Evolutionary conservation across 139 green algal genomes (phyloP), one percentile per base, ranked within the genome.

Genomic region (Chlorella sorokiniana): DNA sequence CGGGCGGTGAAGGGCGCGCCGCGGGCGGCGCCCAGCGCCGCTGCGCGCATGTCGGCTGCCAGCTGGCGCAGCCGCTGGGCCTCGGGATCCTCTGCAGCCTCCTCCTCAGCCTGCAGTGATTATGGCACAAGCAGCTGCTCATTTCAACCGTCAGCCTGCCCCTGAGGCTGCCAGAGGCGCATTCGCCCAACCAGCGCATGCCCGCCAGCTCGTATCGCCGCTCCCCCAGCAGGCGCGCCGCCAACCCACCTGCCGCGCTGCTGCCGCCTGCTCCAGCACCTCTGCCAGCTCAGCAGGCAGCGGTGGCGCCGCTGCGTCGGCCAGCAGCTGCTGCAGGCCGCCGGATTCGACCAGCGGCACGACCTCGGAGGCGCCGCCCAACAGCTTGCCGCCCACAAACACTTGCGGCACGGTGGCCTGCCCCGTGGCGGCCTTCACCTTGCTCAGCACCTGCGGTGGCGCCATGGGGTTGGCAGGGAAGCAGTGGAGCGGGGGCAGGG

Each of bases 361-460:
- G 51, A 95, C 45, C 4, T 90, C 91, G n/a, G 94, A 86, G 5
- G 90, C 89, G n/a, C 95, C 95, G 11, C 95, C 95, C 8, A 98
- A 37, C 35, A 90, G 87, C 3, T 48, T n/a, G 20, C 94, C 91
- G 2, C 70, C 84, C 9, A 95, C 81, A 79, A 95, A 98, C 1
- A 98, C 82, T 86, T 98, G 89, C 6, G 95, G 95, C 35, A 98
- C 95, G 0, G 92, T 98, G 0, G 69, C 75, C 67, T 81, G 81
- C 2, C 94, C 94, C 1, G 92, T 94, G 3, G 84, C 51, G 1
- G 89, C 51, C 44, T 93, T 90, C 9, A 98, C 79, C 1, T 72
- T 41, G 20, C 79, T 61, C 23, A 93, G 86, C 37, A 93, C 73
- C 65, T 84, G 35, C 69, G 33, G n/a, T n/a, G n/a, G n/a, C n/a